Base-by-base conservation (phyloP, 179 eudicot species). In the Spergularia azorica region DNA sequence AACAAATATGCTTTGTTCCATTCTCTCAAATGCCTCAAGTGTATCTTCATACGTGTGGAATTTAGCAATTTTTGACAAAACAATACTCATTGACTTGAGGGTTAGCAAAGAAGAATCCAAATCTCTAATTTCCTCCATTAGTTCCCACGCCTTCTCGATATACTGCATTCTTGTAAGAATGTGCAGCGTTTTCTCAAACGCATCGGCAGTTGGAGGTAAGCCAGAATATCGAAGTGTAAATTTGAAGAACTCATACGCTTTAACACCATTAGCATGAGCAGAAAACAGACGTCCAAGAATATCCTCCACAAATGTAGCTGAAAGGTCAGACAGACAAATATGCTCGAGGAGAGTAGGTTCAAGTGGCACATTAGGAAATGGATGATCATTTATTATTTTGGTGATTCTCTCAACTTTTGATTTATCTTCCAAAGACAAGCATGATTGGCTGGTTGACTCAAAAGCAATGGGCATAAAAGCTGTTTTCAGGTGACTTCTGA, bases 151-250 rank as follows among this genome's bases (percentile, higher is more conserved):
- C 81, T 91, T 84, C 54, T 85, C 87, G 80, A 92, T 90, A 78
- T 92, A 87, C 18, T 92, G 90, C 98, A 94, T 94, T 56, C 97
- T 86, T 14, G 90, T 74, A 57, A 94, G 91, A 77, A 94, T 94
- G 75, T 89, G 97, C 7, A 92, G 87, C 0, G 93, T 92, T 81
- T 89, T 94, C 77, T 94, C 96, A 63, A 92, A 86, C 48, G 97
- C 90, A 81, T 86, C 91, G 2, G 95, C 72, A 79, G 86, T 87
- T 65, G 94, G 93, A 72, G 46, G 57, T 46, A 76, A 80, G 16
- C 80, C 48, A 5, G 90, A 75, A 79, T 80, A 76, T 3, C 76
- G 80, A 70, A 92, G 82, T 56, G 88, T 82, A 77, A 86, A 92
- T 57, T 83, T 88, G 83, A 91, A 92, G 81, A 95, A 89, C 55